Evolutionary conservation across 1,284 basidiomycete genomes (phyloP), one percentile per base, ranked within the genome.

Genomic region (Cystobasidium sp.): DNA sequence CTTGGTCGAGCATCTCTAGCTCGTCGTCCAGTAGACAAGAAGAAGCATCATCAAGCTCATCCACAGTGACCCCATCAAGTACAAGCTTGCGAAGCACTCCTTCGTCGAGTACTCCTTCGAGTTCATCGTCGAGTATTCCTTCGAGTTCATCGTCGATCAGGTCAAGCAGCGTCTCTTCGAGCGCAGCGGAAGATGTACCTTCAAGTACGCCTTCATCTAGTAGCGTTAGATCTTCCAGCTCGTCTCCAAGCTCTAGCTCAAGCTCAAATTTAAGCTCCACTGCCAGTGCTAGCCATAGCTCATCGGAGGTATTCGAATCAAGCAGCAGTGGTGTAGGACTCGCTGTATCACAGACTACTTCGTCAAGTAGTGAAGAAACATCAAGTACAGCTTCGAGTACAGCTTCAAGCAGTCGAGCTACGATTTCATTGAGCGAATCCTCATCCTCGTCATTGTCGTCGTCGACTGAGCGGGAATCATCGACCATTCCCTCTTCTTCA

Each of bases 201-300:
- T 56, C 53, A 12, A 31, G 14, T n/a, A 31, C 53, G 2, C 14
- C 9, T n/a, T 37, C 24, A 9, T 56, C 53, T 5, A 56, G 53
- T 22, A 56, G 24, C 8, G 22, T 56, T 22, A 37, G 24, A 51
- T 47, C 63, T 8, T 47, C 63, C 0, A 24, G 46, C 44, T 37
- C 47, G 18, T 47, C 63, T n/a, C 58, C 39, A 14, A 66, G 62
- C 39, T 47, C 62, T 3, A 65, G 62, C 62, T 65, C 62, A 51
- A 51, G 59, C 59, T 62, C 41, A 62, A n/a, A 4, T 62, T 56
- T 37, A 49, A 49, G 46, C 46, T 49, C 46, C 2, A n/a, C 2
- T 22, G 24, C 53, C 14, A 59, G 37, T 39, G 1, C 56, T 41
- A 59, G 56, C 55, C 2, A 31, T 2, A 31, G 31, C 31, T 31